Base-by-base conservation (phyloP, 805 yeast species). In the Gaillardinia entomophila region DNA sequence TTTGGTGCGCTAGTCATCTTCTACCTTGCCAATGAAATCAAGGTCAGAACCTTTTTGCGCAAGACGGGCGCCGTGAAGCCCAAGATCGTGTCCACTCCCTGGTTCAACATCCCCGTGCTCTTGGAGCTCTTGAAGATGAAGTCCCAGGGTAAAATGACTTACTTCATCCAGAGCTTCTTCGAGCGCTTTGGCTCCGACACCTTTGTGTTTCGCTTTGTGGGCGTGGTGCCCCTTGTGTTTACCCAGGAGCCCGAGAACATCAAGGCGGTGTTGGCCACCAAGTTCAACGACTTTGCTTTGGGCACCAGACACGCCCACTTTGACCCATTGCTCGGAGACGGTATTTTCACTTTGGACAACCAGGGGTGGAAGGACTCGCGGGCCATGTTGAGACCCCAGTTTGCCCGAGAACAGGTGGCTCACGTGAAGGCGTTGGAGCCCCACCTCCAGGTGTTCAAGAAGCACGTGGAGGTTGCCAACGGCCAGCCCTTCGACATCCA, bases 321-420 rank as follows among this genome's bases (percentile, higher is more conserved):
- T 38, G 33, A 36, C 31, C 66, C 68, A 2, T 46, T 64, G 26
- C 49, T 64, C 23, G 70, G 70, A 5, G 68, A 65, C 37, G 71
- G 71, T 15, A 62, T 64, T 27, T 65, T 65, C 43, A 65, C 71
- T 6, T 49, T 63, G 38, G 70, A 64, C 38, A 59, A 60, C 14
- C 53, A 49, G 35, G 71, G 69, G 7, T 65, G 71, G 71, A 62
- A 64, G 40, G 62, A 58, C 38, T 57, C 67, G 6, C 43, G 71
- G 37, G 55, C 67, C 14, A 59, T 65, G 70, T 55, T 64, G 38
- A 54, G 69, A 39, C 71, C 71, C 2, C 69, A 65, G 39, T 65
- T 65, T 41, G 62, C 68, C 10, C 51, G 68, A 47, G 70, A 62
- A 34, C 67, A 65, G 41, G 58, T 64, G 33, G 57, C 67, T 6